A percentile compares a stretch with the other conserved stretches of the same genome.
Conservation (phyloP, 2,329 filamentous ascomycete genomes). For the Periglandula ipomoeae region DNA sequence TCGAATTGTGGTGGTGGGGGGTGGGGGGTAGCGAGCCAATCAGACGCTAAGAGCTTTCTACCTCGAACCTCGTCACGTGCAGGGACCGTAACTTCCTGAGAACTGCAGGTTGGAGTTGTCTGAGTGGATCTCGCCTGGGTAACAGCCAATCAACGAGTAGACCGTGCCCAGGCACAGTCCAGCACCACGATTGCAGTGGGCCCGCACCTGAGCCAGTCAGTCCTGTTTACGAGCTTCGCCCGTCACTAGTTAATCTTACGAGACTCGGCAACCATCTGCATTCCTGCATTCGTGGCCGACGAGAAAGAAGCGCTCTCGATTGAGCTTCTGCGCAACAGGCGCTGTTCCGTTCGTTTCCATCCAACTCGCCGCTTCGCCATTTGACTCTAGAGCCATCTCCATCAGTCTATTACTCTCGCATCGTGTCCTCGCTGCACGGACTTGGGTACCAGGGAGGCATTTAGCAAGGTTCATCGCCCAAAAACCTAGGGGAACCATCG, state of each 20-base stretch:
- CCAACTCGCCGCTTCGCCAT: background rate
- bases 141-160: constrained; percentile 4
- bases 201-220: constrained; percentile 6
- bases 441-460: constrained; percentile 1
- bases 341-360: background rate
- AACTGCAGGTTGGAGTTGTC: background rate
- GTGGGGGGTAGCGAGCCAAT: constrained; percentile 30
- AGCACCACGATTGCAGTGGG: background rate
- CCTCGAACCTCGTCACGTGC: constrained; percentile 18
- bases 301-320: background rate
- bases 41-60: constrained; percentile 9
- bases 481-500: constrained; percentile 4
- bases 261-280: constrained; percentile 3
- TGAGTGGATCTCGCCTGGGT: background rate
- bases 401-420: background rate
- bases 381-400: too few species aligned
- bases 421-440: background rate
- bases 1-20: constrained; percentile 23
- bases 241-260: background rate
- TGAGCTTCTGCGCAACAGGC: background rate
- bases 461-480: background rate
- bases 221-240: constrained; percentile 5
- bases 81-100: constrained; percentile 2
- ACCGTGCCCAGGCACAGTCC: background rate
- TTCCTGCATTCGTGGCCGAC: constrained; percentile 1